A percentile compares a stretch with the other conserved stretches of the same genome.
Conservation (phyloP, 305 asterid genomes). For the Striga hermonthica region DNA sequence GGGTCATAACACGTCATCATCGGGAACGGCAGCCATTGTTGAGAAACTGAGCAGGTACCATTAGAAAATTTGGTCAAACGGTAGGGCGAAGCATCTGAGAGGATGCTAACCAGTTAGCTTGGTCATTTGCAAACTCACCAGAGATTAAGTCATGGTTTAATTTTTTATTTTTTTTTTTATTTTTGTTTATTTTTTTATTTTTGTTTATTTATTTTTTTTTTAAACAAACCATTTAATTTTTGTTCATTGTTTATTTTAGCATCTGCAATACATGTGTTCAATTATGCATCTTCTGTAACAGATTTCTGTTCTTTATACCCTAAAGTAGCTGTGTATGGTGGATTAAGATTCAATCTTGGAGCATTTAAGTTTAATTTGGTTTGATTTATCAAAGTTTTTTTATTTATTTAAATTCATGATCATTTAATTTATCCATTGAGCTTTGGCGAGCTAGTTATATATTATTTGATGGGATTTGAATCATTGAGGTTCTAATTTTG, state of each 20-base stretch:
- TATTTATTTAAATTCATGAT: too few species aligned
- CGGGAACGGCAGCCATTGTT: slow-evolving; percentile 36
- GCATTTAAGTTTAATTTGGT: too few species aligned
- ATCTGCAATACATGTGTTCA: background rate
- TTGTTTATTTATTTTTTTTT: background rate
- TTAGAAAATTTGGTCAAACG: slow-evolving; percentile 19
- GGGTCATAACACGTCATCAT: background rate
- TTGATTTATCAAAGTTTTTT: too few species aligned
- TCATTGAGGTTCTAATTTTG: too few species aligned
- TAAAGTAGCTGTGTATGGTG: too few species aligned
- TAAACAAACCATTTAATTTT: background rate
- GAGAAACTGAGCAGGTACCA: slow-evolving; percentile 35
- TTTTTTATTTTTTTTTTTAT: too few species aligned
- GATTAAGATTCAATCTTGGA: too few species aligned
- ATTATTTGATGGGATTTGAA: too few species aligned
- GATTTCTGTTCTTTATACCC: too few species aligned
- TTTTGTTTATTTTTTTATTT: background rate
- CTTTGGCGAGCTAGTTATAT: too few species aligned
- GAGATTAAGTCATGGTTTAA: slow-evolving; percentile 27
- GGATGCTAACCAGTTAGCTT: slow-evolving; percentile 3
- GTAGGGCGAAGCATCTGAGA: slow-evolving; percentile 29
- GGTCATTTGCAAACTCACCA: slow-evolving; percentile 34
- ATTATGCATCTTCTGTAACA: background rate
- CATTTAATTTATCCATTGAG: too few species aligned
- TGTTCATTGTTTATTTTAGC: background rate